Base-by-base conservation (phyloP, 768 basidiomycete genomes). In the Suillus tomentosus region DNA sequence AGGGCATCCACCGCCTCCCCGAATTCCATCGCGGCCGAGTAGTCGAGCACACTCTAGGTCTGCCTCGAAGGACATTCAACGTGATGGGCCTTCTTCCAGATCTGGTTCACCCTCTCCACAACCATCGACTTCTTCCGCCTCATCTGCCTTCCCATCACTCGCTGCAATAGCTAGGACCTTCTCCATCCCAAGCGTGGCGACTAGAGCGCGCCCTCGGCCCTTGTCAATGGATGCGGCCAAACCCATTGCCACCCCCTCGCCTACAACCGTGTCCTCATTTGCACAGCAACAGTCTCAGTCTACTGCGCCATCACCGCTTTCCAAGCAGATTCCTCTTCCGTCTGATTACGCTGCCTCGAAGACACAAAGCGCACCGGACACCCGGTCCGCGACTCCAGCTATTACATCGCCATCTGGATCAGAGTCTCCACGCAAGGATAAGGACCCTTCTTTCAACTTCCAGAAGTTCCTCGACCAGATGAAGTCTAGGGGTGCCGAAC, bases 391-490 rank as follows among this genome's bases (percentile, higher is more conserved):
- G 40, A 77, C 74, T 1, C 73, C 75, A 19, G 56, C 56, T 15
- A 71, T 65, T 60, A 22, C 37, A 8, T 47, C 24, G 3, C 72
- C 68, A 22, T 75, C 67, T 59, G 72, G 70, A 0, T 66, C 76
- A 31, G 69, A 74, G 11, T 77, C 79, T 14, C 76, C 79, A 6
- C 63, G 42, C 63, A 72, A 64, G 43, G 83, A 82, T 56, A 68
- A 76, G 37, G 78, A 78, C 63, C 79, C 80, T 0, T 80, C 81
- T 50, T 99, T 98, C 69, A 96, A 99, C 76, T 99, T 98, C 73
- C 95, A 96, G 72, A 87, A 82, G 56, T 99, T 99, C 76, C 77
- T 99, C 67, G 94, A 96, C 74, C 95, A 99, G 77, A 94, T 99
- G 87, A 92, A 96, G 78, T 78, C 82, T 48, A 89, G 87, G 71